Conservation (phyloP, 495 filamentous ascomycete species). For the Penicillium coffeae region DNA sequence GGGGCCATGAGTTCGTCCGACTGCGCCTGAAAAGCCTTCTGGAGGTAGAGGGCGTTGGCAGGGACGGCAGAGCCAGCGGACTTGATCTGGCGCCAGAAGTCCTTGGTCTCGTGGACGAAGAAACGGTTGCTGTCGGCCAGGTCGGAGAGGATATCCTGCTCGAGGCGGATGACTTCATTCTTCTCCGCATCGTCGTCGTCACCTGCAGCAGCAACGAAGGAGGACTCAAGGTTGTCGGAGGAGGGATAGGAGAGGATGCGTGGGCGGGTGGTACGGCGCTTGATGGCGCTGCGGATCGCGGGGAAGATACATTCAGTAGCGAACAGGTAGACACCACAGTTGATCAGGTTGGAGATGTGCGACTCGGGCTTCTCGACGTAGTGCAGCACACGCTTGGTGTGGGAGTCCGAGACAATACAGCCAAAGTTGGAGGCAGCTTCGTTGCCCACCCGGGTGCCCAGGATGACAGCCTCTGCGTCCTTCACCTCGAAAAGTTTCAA, state of each 20-base stretch:
- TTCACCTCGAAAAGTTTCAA: slow-evolving; percentile 88
- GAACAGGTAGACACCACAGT: slow-evolving; percentile 99
- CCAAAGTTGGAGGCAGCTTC: slow-evolving; percentile 95
- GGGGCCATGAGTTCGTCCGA: slow-evolving; percentile 79
- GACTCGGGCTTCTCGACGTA: slow-evolving; percentile 99
- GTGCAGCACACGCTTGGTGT: slow-evolving; percentile 94
- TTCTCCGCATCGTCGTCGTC: slow-evolving; percentile 71
- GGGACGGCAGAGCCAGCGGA: slow-evolving; percentile 96
- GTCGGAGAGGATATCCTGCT: slow-evolving; percentile 96
- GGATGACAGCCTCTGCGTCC: slow-evolving; percentile 94
- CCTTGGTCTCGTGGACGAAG: slow-evolving; percentile 97
- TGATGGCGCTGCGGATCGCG: slow-evolving; percentile 90
- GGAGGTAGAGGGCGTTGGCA: slow-evolving; percentile 94
- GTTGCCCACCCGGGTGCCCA: slow-evolving; percentile 88
- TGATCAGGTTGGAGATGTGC: slow-evolving; percentile 98
- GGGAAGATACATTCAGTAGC: slow-evolving; percentile 94
- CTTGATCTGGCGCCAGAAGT: slow-evolving; percentile 99
- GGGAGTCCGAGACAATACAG: slow-evolving; percentile 93
- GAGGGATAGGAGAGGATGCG: slow-evolving; percentile 91
- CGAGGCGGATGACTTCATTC: slow-evolving; percentile 87
- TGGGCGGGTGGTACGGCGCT: slow-evolving; percentile 87
- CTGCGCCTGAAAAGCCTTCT: slow-evolving; percentile 84
- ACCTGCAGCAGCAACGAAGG: slow-evolving; percentile 65
- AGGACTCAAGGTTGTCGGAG: slow-evolving; percentile 84
- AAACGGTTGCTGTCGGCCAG: slow-evolving; percentile 97